These are phyloP conservation scores for Globisporangium spiculum DNA, from an alignment of 352 stramenopile species.

Conservation along the genomic window DNA sequence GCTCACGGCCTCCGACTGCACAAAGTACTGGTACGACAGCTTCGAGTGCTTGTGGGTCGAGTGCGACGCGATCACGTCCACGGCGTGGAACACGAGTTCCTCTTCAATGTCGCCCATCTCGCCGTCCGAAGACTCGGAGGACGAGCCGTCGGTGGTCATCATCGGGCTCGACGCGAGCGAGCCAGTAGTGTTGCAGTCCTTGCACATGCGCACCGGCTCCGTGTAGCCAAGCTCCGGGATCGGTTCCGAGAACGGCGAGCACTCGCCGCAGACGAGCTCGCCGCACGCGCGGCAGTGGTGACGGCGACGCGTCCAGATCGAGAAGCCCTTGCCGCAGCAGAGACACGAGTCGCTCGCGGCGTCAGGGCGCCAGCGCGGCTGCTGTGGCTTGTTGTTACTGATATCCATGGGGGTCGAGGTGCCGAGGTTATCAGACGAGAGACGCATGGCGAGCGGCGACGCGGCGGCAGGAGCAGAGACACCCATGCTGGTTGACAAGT, in stretches of 20 bases:
- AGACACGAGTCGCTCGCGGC: constrained; percentile 64
- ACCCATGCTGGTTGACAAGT: constrained; percentile 6
- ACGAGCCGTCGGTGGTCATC: constrained; percentile 24
- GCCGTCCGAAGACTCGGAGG: constrained; percentile 52
- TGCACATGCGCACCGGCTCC: constrained; percentile 70
- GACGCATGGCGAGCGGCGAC: constrained; percentile 12
- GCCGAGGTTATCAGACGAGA: neutral
- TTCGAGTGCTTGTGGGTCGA: constrained; percentile 71
- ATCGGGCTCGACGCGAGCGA: constrained; percentile 22
- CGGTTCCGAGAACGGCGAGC: constrained; percentile 55
- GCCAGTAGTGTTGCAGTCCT: constrained; percentile 40
- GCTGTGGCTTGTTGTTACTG: constrained; percentile 11
- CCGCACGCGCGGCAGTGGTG: constrained; percentile 81
- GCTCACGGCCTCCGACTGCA: constrained; percentile 80
- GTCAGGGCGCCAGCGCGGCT: constrained; percentile 70
- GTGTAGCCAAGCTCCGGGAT: constrained; percentile 69
- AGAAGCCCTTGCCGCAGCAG: constrained; percentile 68
- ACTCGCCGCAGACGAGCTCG: constrained; percentile 73
- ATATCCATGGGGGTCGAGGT: neutral
- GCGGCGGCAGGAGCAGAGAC: constrained; percentile 9
- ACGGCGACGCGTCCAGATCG: constrained; percentile 63
- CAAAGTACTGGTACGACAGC: constrained; percentile 81
- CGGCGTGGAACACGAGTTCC: constrained; percentile 51
- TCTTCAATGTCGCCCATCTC: constrained; percentile 56
- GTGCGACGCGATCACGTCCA: constrained; percentile 65